Percentiles rank a stretch among this genome's conserved stretches.
Conservation (phyloP, 2,329 filamentous ascomycete species). For the Xylaria polymorpha region DNA sequence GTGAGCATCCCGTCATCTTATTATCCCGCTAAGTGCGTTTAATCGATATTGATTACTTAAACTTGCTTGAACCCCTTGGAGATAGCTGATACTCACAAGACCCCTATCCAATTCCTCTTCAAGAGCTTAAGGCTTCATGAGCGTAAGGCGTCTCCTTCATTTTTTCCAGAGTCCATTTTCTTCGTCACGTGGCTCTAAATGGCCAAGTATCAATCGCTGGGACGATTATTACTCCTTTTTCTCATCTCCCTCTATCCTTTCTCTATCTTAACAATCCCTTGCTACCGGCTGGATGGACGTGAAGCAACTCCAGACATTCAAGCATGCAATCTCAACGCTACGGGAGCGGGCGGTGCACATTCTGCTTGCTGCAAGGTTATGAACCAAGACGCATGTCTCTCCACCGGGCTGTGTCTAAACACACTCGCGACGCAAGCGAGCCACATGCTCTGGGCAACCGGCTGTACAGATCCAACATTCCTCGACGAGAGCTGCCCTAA, state of each 20-base stretch:
- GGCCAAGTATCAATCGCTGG: neutral
- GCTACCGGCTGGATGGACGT: constrained; percentile 1
- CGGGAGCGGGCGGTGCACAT: neutral
- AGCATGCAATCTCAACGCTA: constrained; percentile 6
- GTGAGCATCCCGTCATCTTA: too few species aligned
- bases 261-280: neutral
- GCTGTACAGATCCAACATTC: constrained; percentile 12
- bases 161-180: neutral
- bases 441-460: constrained; percentile 5
- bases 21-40: too few species aligned
- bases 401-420: constrained; percentile 3
- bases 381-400: constrained; percentile 10
- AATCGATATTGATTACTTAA: neutral
- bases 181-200: neutral
- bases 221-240: neutral
- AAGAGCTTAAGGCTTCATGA: neutral
- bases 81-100: neutral
- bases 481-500: neutral
- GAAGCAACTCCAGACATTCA: neutral
- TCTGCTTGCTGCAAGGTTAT: constrained; percentile 6
- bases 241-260: neutral
- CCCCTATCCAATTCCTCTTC: neutral
- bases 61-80: neutral
- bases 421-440: neutral
- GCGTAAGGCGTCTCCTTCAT: neutral